Evolutionary conservation across 129 eudicot genomes (phyloP), one percentile per base, ranked within the genome.

Genomic region (Kitagawia praeruptora): DNA sequence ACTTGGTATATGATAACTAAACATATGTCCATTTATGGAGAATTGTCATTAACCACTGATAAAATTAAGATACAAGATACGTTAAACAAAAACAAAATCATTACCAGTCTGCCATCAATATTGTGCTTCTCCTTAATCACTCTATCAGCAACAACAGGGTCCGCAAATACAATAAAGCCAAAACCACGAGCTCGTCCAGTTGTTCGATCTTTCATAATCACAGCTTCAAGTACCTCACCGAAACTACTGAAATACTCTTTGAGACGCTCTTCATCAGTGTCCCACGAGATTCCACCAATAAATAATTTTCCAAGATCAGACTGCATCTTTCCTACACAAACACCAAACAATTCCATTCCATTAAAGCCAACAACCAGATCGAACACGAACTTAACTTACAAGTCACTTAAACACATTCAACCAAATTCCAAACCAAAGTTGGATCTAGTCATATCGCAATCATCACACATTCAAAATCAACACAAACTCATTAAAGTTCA

Each of bases 131-230:
- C 78, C 78, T 75, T 75, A 0, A 75, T 28, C 34, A 75, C 78
- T 48, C 66, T 47, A 14, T 75, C 64, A 27, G 78, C 78, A 75
- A 49, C 78, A 37, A 5, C 54, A 23, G 77, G 40, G 34, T 74
- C 54, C 0, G 54, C 53, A 74, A 74, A 74, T 23, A 74, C 77
- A 48, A 46, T 28, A 48, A 75, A 75, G 19, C 78, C 64, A 49
- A 75, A 75, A 28, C 78, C 78, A 48, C 78, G 78, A 28, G 63
- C 64, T 46, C 64, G 78, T 0, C 78, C 64, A 2, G 78, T 75
- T 2, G 78, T 75, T 18, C 78, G 78, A 31, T 75, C 78, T n/a
- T 75, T 75, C 78, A 75, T 75, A 8, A 75, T 75, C 27, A 75
- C 64, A 48, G 61, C 78, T 75, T 75, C 64, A 4, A 75, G 37